Evolutionary conservation across 345 rosid genomes (phyloP).

Genomic region (Litchi chinensis): DNA sequence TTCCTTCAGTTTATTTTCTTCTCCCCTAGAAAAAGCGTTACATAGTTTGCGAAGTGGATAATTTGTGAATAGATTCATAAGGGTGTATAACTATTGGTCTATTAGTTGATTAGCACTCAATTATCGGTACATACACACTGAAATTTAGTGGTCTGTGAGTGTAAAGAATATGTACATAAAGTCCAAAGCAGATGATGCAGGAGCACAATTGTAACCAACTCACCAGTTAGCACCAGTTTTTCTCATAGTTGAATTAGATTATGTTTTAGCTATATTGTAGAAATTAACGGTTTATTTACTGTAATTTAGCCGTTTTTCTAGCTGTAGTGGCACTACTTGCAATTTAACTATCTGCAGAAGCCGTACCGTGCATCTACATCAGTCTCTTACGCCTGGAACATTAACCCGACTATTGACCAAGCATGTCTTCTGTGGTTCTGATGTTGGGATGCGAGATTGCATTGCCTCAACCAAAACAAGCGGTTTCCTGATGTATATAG

Average conservation of each 20-base stretch:
- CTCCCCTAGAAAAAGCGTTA: neutral
- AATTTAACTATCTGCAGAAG: slow-evolving; percentile 17
- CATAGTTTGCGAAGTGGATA: neutral
- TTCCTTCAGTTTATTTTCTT: neutral
- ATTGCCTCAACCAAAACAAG: neutral
- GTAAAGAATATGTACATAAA: too few relatives aligned
- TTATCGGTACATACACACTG: neutral
- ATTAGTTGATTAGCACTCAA: neutral
- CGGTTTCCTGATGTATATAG: too few relatives aligned
- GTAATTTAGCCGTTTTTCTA: too few relatives aligned
- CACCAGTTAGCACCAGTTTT: too few relatives aligned
- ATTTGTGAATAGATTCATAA: neutral
- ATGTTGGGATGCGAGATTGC: slow-evolving; percentile 42
- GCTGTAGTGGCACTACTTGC: too few relatives aligned
- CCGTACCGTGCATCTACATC: slow-evolving; percentile 38
- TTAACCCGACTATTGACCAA: slow-evolving; percentile 41
- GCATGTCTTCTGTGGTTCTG: slow-evolving; percentile 41
- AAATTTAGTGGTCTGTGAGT: neutral
- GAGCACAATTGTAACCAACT: too few relatives aligned
- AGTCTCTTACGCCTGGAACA: slow-evolving; percentile 45
- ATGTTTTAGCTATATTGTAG: too few relatives aligned
- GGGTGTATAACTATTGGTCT: neutral
- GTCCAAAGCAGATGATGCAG: neutral
- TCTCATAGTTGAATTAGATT: too few relatives aligned
- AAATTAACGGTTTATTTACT: too few relatives aligned